Evolutionary conservation across 129 eudicot species (phyloP).

Genomic region (Lactuca sativa): DNA sequence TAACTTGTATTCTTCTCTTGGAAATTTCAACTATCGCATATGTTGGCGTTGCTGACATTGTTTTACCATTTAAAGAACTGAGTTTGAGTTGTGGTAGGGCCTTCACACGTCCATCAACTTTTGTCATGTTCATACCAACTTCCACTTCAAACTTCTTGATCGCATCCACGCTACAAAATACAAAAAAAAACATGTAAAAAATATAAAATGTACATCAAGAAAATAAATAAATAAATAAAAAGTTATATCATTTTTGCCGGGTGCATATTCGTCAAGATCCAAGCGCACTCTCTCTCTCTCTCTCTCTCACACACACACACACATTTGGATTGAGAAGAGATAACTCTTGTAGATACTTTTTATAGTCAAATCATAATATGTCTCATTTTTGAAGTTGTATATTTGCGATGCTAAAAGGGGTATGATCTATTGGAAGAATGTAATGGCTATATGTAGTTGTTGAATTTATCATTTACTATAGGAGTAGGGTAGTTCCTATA

Average conservation of each 20-base stretch:
- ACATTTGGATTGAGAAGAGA: slow-evolving; percentile 47
- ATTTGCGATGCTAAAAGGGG: too few species aligned
- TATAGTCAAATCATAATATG: too few species aligned
- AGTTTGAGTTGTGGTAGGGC: slow-evolving; percentile 58
- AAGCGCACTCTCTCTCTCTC: too few species aligned
- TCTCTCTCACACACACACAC: slow-evolving; percentile 45
- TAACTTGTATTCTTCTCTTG: slow-evolving; percentile 84
- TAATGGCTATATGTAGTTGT: too few species aligned
- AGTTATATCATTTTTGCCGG: slow-evolving; percentile 60
- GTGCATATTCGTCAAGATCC: slow-evolving; percentile 53
- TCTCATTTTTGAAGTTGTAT: too few species aligned
- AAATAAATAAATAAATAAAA: too few species aligned
- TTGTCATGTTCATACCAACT: slow-evolving; percentile 55
- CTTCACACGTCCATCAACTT: slow-evolving; percentile 61
- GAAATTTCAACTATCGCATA: slow-evolving; percentile 84
- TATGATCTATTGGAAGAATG: too few species aligned
- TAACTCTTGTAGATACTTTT: slow-evolving; percentile 42
- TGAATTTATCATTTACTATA: too few species aligned
- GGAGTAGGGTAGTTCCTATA: too few species aligned
- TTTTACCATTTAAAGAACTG: slow-evolving; percentile 30
- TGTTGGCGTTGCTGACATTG: slow-evolving; percentile 10
- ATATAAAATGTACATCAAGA: too few species aligned
- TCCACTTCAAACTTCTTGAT: slow-evolving; percentile 49
- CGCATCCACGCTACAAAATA: slow-evolving; percentile 40
- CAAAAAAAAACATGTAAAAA: not conserved